Percentiles rank a stretch among this genome's conserved stretches.
These are phyloP conservation scores for Ettlia oleoabundans DNA, from an alignment of 139 green algal species.

Conservation along the genomic window DNA sequence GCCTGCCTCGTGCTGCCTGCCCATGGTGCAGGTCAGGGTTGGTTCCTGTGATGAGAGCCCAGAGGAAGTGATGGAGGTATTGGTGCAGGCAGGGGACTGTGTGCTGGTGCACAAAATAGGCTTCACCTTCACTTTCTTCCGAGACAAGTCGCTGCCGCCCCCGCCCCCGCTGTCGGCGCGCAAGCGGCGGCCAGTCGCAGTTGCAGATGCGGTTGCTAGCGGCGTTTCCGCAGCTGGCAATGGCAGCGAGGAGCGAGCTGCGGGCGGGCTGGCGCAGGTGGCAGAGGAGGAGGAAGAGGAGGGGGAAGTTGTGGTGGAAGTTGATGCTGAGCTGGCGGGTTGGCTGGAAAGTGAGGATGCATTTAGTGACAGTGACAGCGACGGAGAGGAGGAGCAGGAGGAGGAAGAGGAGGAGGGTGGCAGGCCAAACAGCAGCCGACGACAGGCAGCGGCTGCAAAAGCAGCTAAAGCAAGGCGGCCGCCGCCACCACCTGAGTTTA, in stretches of 20 bases:
- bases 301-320: not conserved
- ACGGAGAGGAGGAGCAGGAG: constrained; percentile 23
- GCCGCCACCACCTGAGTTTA: constrained; percentile 47
- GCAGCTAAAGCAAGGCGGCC: not conserved
- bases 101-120: constrained; percentile 50
- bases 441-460: not conserved
- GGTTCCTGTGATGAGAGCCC: not conserved
- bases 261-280: not conserved
- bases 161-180: not conserved
- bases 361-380: constrained; percentile 22
- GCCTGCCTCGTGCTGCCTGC: not conserved
- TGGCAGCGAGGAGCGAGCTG: not conserved
- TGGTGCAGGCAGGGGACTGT: constrained; percentile 18
- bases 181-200: not conserved
- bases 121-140: constrained; percentile 34
- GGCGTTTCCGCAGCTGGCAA: not conserved
- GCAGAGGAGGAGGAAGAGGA: not conserved
- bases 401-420: not conserved
- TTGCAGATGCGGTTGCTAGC: too few relatives aligned
- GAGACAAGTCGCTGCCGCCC: constrained; percentile 16
- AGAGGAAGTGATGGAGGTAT: not conserved
- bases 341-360: constrained; percentile 24
- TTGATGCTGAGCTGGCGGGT: constrained; percentile 16
- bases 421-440: not conserved
- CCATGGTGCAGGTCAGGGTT: not conserved